These are phyloP conservation scores for Mercurialis annua DNA, from an alignment of 345 rosid genomes.

Conservation along the genomic window DNA sequence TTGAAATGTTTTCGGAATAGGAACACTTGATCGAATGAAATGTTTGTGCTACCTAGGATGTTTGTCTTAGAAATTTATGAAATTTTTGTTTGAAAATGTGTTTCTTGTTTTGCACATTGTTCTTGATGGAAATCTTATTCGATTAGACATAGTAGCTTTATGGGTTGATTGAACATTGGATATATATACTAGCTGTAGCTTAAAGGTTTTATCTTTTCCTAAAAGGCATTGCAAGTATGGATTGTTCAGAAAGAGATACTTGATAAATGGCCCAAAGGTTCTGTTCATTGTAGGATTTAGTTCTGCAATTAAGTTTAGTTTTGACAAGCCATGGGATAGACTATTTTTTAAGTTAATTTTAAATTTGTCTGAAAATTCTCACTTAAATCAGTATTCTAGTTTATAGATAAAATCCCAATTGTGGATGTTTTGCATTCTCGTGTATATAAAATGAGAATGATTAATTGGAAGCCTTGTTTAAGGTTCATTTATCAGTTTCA, in stretches of 20 bases:
- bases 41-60: no score
- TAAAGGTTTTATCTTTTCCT: neutral
- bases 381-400: neutral
- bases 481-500: neutral
- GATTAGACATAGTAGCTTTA: no score
- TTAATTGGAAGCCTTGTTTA: neutral
- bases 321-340: neutral
- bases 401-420: neutral
- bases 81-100: no score
- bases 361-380: neutral
- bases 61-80: no score
- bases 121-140: no score
- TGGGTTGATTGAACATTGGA: neutral
- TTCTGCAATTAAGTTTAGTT: neutral
- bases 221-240: neutral
- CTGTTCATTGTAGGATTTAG: neutral
- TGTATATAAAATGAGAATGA: slow-evolving; percentile 1
- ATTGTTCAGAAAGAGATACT: neutral
- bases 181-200: neutral
- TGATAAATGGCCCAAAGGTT: neutral
- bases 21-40: no score
- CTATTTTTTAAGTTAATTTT: neutral
- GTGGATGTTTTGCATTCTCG: neutral
- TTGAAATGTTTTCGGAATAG: no score
- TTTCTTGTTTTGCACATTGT: no score